Base-by-base conservation (phyloP, 768 basidiomycete species). In the Trametes sanguinea region DNA sequence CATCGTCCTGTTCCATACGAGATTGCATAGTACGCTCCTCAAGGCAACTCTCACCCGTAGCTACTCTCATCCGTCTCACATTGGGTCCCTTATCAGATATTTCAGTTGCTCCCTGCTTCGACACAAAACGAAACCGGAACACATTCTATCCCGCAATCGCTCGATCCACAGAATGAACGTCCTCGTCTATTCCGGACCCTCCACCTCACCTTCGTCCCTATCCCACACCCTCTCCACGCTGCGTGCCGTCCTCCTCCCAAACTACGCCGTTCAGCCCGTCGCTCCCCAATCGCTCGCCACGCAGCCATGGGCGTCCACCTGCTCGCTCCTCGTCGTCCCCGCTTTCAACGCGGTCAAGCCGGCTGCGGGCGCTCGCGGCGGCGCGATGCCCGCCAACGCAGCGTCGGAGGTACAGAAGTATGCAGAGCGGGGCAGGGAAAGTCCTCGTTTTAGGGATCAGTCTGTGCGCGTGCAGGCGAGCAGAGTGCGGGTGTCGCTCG, bases 321-420 rank as follows among this genome's bases (percentile, higher is more conserved):
- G 93, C 70, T 87, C 88, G 2, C 78, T 96, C 2, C 82, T 98
- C 16, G 88, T 95, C 52, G 76, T 96, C 59, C 85, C 91, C n/a
- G 81, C 86, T 58, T 50, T 82, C 82, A 51, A 76, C 81, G 33
- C 42, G 4, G 42, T 43, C 42, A 43, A 43, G 9, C n/a, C 2
- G 4, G 7, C 42, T 5, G 42, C 42, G 42, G 42, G 13, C 13
- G 5, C 78, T 79, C 61, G 66, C 75, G 8, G 77, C 76, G 17
- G 81, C 73, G 8, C 71, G 78, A 65, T 68, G 73, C 54, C 74
- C 76, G 76, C 76, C 46, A 68, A 74, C 10, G 71, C 80, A 2
- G 84, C 95, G 51, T 77, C 76, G 53, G 77, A 51, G 50, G 39
- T 64, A 16, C 63, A 64, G 50, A 60, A 77, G 3, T 96, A 84